Evolutionary conservation across 441 rosid genomes (phyloP), one percentile per base, ranked within the genome.

Genomic region (Manihot esculenta): DNA sequence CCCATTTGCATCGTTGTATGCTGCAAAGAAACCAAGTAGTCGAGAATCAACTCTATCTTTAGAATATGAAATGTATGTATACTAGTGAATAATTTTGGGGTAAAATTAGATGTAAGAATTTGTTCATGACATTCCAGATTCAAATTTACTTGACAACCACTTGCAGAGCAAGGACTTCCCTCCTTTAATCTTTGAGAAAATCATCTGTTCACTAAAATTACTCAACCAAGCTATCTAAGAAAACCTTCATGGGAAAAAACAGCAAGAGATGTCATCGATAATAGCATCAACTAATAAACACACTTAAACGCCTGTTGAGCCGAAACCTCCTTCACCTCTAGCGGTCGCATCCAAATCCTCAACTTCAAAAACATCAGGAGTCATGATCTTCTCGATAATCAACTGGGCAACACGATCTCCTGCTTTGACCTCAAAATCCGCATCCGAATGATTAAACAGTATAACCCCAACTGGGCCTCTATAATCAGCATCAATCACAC

Each of bases 361-460:
- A 42, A 90, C 97, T 77, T 85, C 90, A 27, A 83, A 3, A 21
- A 86, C 89, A 14, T 82, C 68, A 1, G 95, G 95, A 24, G 92
- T 86, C 53, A 85, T 41, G 10, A 92, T 92, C 83, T 75, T 85
- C 87, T 92, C 88, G 2, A 92, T 79, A 1, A 92, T 78, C 73
- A 90, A 26, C 74, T 90, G 97, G 0, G 97, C 97, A n/a, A 93
- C 79, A 14, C 95, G 74, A 66, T 93, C 92, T 2, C 95, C 97
- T 2, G 27, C 66, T 38, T 85, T 86, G 66, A 90, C 93, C 30
- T 86, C 87, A 53, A 90, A 90, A 41, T 88, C 94, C 14, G 70
- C 82, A 68, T 92, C 94, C 0, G 93, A 86, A 21, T 86, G 82
- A 53, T 90, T 90, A 76, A 88, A 90, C 81, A 92, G 53, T 55